Evolutionary conservation across 768 basidiomycete species (phyloP).

Genomic region (Mycena maculata): DNA sequence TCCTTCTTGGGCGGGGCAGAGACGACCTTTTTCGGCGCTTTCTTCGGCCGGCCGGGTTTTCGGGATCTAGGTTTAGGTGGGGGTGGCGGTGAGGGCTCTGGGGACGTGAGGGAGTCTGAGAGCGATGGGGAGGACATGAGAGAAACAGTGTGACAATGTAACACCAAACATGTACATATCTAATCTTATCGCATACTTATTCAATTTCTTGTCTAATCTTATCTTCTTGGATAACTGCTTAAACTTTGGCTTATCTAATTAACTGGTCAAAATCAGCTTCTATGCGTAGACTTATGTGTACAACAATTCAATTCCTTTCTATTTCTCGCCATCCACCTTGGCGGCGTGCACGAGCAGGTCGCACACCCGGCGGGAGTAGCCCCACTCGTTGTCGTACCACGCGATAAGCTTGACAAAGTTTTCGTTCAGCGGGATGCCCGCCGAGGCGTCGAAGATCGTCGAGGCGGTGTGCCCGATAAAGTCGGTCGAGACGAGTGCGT

Average conservation of each 20-base stretch:
- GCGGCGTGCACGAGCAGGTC: conserved; percentile 89
- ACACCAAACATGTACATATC: no score
- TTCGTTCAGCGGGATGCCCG: conserved; percentile 91
- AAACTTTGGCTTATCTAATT: no score
- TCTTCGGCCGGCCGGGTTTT: conserved; percentile 27
- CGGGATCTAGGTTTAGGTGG: conserved; percentile 7
- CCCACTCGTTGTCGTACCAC: conserved; percentile 97
- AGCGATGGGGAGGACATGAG: conserved; percentile 29
- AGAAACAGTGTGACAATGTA: no score
- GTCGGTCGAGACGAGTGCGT: conserved; percentile 94
- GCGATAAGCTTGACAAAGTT: conserved; percentile 97
- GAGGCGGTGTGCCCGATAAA: conserved; percentile 84
- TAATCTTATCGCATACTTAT: no score
- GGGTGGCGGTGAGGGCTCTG: conserved; percentile 21
- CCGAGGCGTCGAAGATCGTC: conserved; percentile 93
- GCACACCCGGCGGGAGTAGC: conserved; percentile 93
- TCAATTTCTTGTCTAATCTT: no score
- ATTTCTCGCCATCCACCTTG: conserved; percentile 68
- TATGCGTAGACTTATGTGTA: no score
- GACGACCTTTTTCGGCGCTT: conserved; percentile 22
- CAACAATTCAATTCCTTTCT: neutral
- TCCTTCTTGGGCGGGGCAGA: conserved; percentile 12
- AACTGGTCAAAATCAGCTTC: no score
- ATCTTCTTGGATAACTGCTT: no score
- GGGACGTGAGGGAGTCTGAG: conserved; percentile 23